Percentiles rank a stretch among this genome's conserved stretches.
Evolutionary conservation across 805 yeast species (phyloP).

Genomic region (Myxozyma melibiosi): DNA sequence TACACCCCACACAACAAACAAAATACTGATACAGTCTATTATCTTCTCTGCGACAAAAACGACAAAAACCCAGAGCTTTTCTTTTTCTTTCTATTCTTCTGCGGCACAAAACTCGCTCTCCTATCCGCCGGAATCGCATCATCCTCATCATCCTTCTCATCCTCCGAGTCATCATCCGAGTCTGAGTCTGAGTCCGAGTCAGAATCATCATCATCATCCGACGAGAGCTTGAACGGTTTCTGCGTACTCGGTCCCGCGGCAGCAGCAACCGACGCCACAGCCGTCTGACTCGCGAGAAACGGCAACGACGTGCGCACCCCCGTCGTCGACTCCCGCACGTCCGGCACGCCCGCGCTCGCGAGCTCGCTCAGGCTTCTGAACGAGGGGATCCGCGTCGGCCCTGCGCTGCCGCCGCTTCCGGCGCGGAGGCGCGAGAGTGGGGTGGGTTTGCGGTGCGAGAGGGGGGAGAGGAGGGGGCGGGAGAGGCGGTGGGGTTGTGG

Average conservation of each 20-base stretch:
- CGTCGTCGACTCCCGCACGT: conserved; percentile 27
- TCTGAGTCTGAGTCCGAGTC: conserved; percentile 1
- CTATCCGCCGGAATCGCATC: conserved; percentile 21
- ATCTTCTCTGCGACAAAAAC: too few species aligned
- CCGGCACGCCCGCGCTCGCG: conserved; percentile 29
- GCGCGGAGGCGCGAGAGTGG: not conserved
- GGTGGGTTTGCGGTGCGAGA: not conserved
- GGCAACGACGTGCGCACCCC: conserved; percentile 13
- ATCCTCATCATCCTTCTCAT: conserved; percentile 15
- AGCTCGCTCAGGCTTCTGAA: conserved; percentile 27
- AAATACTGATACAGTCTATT: too few species aligned
- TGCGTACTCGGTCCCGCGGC: too few species aligned
- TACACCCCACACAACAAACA: too few species aligned
- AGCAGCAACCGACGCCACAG: too few species aligned
- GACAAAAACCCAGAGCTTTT: conserved; percentile 25
- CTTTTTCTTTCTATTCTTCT: conserved; percentile 2
- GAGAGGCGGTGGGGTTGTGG: not conserved
- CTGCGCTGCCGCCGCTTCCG: not conserved
- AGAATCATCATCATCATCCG: not conserved
- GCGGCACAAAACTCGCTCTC: conserved; percentile 18
- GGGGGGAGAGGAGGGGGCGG: not conserved
- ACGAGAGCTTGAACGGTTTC: too few species aligned
- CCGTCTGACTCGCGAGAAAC: too few species aligned
- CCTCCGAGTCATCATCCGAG: conserved; percentile 5
- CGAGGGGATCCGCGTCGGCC: conserved; percentile 27